Base-by-base conservation (phyloP, 805 yeast species). In the Kurtzmaniella fragi region DNA sequence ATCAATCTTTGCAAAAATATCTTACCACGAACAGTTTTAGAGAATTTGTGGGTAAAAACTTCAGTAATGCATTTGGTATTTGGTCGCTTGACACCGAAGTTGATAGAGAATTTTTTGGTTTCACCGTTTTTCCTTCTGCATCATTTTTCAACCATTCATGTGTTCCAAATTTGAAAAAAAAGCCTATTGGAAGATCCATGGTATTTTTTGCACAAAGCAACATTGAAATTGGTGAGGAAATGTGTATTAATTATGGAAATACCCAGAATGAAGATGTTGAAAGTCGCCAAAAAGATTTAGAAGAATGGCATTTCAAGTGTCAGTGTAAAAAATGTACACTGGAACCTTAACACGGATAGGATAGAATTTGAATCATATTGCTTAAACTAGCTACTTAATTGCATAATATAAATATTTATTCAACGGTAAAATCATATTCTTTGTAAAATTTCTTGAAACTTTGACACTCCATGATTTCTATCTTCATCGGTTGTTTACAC, bases 141-240 rank as follows among this genome's bases (percentile, higher is more conserved):
- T 81, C 87, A 2, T 80, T 64, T 47, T 81, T 81, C 67, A 81
- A 81, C 50, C 87, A 81, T 53, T 76, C 83, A 3, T 81, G 87
- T 54, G 54, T 48, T 1, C 82, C 82, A n/a, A 78, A 78, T 44
- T 45, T 80, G 15, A 51, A 49, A 11, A 80, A 79, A 45, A 52
- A 43, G n/a, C 59, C 82, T 31, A 40, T 43, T 1, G 61, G 61
- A 0, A 57, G 68, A 14, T 48, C 48, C n/a, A 59, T 78, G 61
- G 42, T 41, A 1, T 80, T 78, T 49, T 60, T 49, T 3, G 59
- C 82, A 0, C 46, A 54, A 8, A 46, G 52, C 11, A 73, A 70
- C 26, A 62, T 80, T 11, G 32, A 34, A 2, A 39, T 46, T 3
- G 75, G 70, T 7, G 73, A 73, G 29, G 82, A 80, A 45, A 54